phyloP scores from a whole-genome alignment of 352 stramenopile species.

The Globisporangium radiosum region DNA sequence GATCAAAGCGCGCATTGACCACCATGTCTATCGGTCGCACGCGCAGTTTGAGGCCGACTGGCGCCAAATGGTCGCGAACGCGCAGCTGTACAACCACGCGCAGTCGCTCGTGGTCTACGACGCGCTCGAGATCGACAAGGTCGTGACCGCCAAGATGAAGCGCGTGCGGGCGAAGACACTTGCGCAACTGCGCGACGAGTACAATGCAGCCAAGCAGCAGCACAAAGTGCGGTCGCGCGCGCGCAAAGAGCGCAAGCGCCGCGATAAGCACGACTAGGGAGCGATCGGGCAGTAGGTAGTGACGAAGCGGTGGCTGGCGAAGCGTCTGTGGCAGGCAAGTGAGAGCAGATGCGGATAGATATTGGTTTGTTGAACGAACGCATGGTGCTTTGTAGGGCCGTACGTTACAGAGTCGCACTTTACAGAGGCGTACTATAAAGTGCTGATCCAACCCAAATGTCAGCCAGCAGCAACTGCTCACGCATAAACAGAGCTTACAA shows the following conservation, averaged over 20 bases:
- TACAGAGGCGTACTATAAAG: no score
- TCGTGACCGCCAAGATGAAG: slow-evolving; percentile 76
- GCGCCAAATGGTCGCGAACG: slow-evolving; percentile 82
- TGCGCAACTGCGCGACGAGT: slow-evolving; percentile 51
- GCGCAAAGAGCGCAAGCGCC: slow-evolving; percentile 41
- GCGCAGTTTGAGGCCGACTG: slow-evolving; percentile 74
- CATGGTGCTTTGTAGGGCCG: no score
- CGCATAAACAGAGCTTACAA: no score
- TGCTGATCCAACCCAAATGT: no score
- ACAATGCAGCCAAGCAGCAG: slow-evolving; percentile 73
- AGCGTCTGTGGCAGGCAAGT: no score
- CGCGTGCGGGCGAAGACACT: slow-evolving; percentile 50
- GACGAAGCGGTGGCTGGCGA: no score
- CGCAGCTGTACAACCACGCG: slow-evolving; percentile 82
- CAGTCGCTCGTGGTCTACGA: slow-evolving; percentile 81
- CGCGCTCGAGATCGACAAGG: slow-evolving; percentile 81
- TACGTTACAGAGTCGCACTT: no score
- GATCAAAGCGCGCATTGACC: slow-evolving; percentile 80
- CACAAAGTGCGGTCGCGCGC: slow-evolving; percentile 71
- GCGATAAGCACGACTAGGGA: no score
- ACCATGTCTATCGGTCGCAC: slow-evolving; percentile 56
- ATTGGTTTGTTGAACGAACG: no score
- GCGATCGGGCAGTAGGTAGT: no score
- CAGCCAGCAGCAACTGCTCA: no score
- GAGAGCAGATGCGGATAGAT: no score